Conservation (phyloP, 768 basidiomycete species). For the Leccinum variicolor region DNA sequence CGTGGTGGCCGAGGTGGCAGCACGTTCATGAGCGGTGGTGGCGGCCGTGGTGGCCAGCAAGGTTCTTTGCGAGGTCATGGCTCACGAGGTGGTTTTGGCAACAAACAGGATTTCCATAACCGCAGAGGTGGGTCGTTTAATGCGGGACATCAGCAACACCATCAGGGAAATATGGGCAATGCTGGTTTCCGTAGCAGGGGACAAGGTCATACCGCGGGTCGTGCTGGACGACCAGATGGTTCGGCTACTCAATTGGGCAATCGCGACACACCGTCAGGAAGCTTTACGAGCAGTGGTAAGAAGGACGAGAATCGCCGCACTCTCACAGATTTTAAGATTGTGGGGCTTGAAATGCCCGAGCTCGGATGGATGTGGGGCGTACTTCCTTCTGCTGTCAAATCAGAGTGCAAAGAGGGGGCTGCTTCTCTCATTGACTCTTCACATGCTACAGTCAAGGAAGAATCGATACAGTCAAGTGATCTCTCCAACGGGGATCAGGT, state of each 20-base stretch:
- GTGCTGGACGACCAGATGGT: constrained; percentile 40
- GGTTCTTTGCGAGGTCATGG: constrained; percentile 58
- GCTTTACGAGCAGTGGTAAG: constrained; percentile 58
- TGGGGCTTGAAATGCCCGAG: constrained; percentile 81
- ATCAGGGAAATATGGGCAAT: constrained; percentile 37
- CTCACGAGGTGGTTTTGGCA: constrained; percentile 64
- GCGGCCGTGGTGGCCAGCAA: constrained; percentile 45
- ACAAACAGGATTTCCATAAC: constrained; percentile 58
- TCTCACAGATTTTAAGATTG: constrained; percentile 96
- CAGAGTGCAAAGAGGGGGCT: constrained; percentile 36
- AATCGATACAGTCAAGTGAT: constrained; percentile 23
- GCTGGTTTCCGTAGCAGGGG: constrained; percentile 57
- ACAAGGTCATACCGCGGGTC: constrained; percentile 45
- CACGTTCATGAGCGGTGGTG: constrained; percentile 32
- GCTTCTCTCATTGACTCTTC: constrained; percentile 31
- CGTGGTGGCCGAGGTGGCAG: constrained; percentile 40
- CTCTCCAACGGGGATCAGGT: constrained; percentile 15
- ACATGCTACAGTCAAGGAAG: constrained; percentile 31
- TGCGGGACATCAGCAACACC: constrained; percentile 38
- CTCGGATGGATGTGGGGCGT: constrained; percentile 87
- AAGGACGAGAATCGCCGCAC: constrained; percentile 88
- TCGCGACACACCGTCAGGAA: constrained; percentile 48
- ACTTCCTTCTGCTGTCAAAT: constrained; percentile 39
- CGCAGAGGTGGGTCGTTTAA: constrained; percentile 65
- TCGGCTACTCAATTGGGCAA: constrained; percentile 35